phyloP scores from a whole-genome alignment of 148 eudicot species.

The Rhododendron henanense region DNA sequence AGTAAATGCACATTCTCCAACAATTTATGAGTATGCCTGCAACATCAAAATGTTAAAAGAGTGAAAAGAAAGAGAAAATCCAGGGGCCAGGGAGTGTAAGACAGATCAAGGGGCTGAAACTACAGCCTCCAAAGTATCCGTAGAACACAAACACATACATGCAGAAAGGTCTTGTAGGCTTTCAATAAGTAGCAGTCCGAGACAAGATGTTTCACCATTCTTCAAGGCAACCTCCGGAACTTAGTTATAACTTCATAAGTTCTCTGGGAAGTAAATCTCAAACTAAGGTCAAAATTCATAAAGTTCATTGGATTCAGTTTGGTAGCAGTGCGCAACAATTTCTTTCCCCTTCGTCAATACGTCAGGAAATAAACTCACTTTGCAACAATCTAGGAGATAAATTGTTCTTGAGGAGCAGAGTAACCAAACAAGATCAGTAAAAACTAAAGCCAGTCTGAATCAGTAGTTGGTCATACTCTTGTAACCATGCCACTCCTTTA shows the following conservation, averaged over 20 bases:
- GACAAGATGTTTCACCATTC: neutral
- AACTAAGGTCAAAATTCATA: neutral
- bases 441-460: neutral
- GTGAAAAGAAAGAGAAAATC: neutral
- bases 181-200: neutral
- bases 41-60: neutral
- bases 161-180: neutral
- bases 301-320: neutral
- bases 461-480: neutral
- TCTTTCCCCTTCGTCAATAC: neutral
- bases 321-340: neutral
- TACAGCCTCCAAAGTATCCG: neutral
- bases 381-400: neutral
- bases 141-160: neutral
- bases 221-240: neutral
- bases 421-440: neutral
- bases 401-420: neutral
- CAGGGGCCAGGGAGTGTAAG: neutral
- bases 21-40: neutral
- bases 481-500: neutral
- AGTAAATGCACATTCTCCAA: neutral
- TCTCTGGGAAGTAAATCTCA: neutral
- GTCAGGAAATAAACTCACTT: neutral
- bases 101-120: neutral
- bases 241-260: neutral